Percentiles rank a stretch among this genome's conserved stretches.
phyloP scores from a whole-genome alignment of 225 moss, liverwort and hornwort genomes.

The Lunularia cruciata region DNA sequence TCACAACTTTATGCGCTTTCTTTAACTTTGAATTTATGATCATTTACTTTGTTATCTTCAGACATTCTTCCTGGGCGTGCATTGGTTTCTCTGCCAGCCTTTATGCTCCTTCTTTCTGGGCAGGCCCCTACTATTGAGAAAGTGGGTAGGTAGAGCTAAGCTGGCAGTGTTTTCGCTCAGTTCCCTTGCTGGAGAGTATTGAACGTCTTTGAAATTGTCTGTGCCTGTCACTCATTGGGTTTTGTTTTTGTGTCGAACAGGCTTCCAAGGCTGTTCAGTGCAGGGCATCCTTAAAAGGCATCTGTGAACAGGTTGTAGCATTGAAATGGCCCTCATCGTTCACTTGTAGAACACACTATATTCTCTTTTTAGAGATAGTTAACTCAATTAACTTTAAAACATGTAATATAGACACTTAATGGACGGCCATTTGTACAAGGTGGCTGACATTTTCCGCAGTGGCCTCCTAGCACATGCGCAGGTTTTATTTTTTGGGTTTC shows the following conservation, averaged over 20 bases:
- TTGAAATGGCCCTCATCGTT: constrained; percentile 3
- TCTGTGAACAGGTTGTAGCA: constrained; percentile 6
- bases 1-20: too few relatives aligned
- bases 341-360: constrained; percentile 2
- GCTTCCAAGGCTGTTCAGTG: constrained; percentile 16
- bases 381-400: constrained; percentile 4
- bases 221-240: neutral
- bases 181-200: neutral
- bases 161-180: too few relatives aligned
- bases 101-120: too few relatives aligned
- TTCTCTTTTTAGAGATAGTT: neutral
- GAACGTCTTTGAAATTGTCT: neutral
- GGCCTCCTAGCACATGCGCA: neutral
- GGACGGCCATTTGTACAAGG: constrained; percentile 4
- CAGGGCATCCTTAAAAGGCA: constrained; percentile 9
- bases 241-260: constrained; percentile 22
- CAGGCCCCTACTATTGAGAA: too few relatives aligned
- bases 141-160: too few relatives aligned
- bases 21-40: too few relatives aligned
- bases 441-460: neutral
- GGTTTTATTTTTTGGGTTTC: too few relatives aligned
- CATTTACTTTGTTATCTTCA: too few relatives aligned
- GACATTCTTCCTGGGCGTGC: too few relatives aligned
- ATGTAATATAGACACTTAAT: constrained; percentile 9
- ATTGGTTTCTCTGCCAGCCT: too few relatives aligned